These are phyloP conservation scores for Verticillium nubilum DNA, from an alignment of 2,329 filamentous ascomycete genomes.

Conservation along the genomic window DNA sequence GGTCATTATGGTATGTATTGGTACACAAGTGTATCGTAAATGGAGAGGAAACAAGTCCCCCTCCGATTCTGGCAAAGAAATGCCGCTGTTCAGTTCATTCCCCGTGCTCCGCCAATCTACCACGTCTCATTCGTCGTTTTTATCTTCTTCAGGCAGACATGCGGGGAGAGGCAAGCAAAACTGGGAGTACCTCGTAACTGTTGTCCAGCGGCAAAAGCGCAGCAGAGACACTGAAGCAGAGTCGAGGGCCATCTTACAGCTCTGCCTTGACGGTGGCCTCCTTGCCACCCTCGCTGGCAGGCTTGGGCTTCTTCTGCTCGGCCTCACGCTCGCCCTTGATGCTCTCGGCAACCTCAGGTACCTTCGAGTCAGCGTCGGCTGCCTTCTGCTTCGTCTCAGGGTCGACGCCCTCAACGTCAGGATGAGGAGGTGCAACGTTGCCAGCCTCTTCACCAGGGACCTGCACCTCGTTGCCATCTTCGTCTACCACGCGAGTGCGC, in stretches of 20 bases:
- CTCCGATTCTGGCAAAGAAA: not conserved
- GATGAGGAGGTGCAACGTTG: slow-evolving; percentile 53
- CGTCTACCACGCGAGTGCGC: slow-evolving; percentile 78
- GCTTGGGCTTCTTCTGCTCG: slow-evolving; percentile 51
- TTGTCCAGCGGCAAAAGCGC: too few species aligned
- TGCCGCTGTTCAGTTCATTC: not conserved
- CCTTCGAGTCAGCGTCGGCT: slow-evolving; percentile 30
- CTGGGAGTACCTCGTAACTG: too few species aligned
- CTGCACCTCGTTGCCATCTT: slow-evolving; percentile 69
- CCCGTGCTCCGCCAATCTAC: not conserved
- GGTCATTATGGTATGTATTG: not conserved
- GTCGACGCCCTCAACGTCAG: slow-evolving; percentile 56
- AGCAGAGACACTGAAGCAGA: not conserved
- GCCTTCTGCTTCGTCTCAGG: slow-evolving; percentile 47
- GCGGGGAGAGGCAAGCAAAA: not conserved
- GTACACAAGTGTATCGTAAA: not conserved
- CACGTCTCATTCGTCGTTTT: not conserved
- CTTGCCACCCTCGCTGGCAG: slow-evolving; percentile 53
- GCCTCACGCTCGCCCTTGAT: slow-evolving; percentile 55
- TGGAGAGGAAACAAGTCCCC: not conserved
- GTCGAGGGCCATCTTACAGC: slow-evolving; percentile 18
- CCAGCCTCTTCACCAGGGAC: slow-evolving; percentile 21
- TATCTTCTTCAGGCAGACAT: not conserved
- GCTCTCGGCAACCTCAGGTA: slow-evolving; percentile 37
- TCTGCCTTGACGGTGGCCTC: slow-evolving; percentile 45